Conservation (phyloP, 2,329 filamentous ascomycete genomes). For the Fusarium sarcochroum region DNA sequence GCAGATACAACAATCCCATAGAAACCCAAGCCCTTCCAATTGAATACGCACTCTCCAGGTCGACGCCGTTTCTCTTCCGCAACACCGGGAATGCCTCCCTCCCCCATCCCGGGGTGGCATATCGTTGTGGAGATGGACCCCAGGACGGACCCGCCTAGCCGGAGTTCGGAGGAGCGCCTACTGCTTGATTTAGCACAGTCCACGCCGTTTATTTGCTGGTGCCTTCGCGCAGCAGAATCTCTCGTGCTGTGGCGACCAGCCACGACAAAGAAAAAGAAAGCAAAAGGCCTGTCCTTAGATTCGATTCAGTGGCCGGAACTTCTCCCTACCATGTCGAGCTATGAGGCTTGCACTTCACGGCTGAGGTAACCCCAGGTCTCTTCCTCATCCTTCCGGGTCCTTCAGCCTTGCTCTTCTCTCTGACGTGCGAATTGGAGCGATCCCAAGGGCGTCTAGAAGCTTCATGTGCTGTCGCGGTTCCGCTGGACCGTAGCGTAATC, state of each 20-base stretch:
- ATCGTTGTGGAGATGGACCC: slow-evolving; percentile 28
- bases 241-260: background rate
- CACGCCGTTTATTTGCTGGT: slow-evolving; percentile 27
- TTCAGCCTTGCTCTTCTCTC: slow-evolving; percentile 20
- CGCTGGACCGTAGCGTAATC: slow-evolving; percentile 48
- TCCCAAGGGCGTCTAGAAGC: slow-evolving; percentile 17
- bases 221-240: slow-evolving; percentile 17
- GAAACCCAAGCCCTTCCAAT: background rate
- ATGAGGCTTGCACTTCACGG: slow-evolving; percentile 8
- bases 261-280: background rate
- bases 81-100: slow-evolving; percentile 40
- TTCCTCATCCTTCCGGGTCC: slow-evolving; percentile 22
- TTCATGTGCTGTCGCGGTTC: slow-evolving; percentile 40
- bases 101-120: slow-evolving; percentile 45
- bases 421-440: slow-evolving; percentile 18
- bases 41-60: background rate
- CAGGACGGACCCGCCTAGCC: slow-evolving; percentile 42
- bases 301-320: background rate
- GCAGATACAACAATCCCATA: background rate
- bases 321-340: background rate
- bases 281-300: background rate
- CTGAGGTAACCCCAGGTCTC: slow-evolving; percentile 22
- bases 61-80: slow-evolving; percentile 35
- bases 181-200: slow-evolving; percentile 33
- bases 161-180: slow-evolving; percentile 45